Evolutionary conservation across 2,329 filamentous ascomycete species (phyloP), one percentile per base, ranked within the genome.

Genomic region (Colletotrichum echinochloae): DNA sequence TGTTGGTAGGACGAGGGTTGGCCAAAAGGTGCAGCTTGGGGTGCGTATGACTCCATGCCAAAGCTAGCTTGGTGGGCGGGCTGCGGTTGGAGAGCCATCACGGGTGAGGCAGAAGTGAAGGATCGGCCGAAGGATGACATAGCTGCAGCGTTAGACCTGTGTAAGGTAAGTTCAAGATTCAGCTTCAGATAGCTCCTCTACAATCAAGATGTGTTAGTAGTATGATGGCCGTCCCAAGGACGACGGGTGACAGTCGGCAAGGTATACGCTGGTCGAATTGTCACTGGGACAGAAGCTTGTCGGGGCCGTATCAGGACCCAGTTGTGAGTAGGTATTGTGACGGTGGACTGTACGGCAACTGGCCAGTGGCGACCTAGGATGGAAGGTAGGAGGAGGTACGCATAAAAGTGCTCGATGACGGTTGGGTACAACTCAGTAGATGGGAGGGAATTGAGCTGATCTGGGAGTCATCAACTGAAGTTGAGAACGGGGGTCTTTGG

Each of bases 51-150:
- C 74, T 79, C 77, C 79, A 81, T 81, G 73, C 65, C 79, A 74
- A 75, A 74, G 73, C 74, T 69, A 39, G 77, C 73, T 72, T 81
- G 79, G 72, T 79, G 78, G 71, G 73, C 74, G 71, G 78, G 75
- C 74, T 79, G 79, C 37, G 79, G 77, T 70, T 78, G 73, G 70
- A 82, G 79, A 72, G 78, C 77, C 61, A 86, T 79, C 74, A 86
- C 81, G 60, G 85, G 85, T 73, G 84, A 85, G 66, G 83, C 79
- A 70, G 80, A 76, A 57, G 79, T 77, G 74, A 78, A 83, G 72
- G 80, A 79, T 73, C 81, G 79, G 74, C 81, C 78, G 76, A 83
- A 85, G 73, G 81, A 83, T 64, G 83, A 78, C 84, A 86, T 86
- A 49, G 65, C 75, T 74, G 74, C 70, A 64, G 64, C 73, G 75